These are phyloP conservation scores for Fomes fomentarius DNA, from an alignment of 1,284 basidiomycete species.

Conservation along the genomic window DNA sequence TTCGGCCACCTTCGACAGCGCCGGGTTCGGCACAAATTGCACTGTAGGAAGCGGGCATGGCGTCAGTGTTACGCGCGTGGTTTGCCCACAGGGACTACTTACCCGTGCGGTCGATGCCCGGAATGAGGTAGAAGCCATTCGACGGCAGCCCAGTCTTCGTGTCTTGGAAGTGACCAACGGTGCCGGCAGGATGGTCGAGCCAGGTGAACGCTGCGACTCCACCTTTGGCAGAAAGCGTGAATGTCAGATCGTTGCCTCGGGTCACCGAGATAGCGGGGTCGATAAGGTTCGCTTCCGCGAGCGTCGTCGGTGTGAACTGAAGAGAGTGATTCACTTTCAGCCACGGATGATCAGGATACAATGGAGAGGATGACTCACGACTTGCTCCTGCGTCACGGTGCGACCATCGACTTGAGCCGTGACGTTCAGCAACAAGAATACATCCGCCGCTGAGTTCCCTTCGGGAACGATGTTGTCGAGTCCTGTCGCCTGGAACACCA, in stretches of 20 bases:
- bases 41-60: not conserved
- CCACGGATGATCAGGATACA: not conserved
- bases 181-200: slow-evolving; percentile 59
- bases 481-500: slow-evolving; percentile 44
- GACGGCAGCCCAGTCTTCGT: slow-evolving; percentile 40
- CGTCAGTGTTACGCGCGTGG: not conserved
- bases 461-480: slow-evolving; percentile 48
- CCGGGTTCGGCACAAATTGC: slow-evolving; percentile 44
- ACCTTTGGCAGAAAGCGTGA: slow-evolving; percentile 54
- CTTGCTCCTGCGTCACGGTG: slow-evolving; percentile 54
- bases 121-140: slow-evolving; percentile 59
- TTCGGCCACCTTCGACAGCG: slow-evolving; percentile 38
- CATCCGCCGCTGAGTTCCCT: slow-evolving; percentile 44
- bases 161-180: slow-evolving; percentile 57
- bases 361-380: slow-evolving; percentile 39
- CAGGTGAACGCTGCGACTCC: slow-evolving; percentile 62
- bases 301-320: slow-evolving; percentile 57
- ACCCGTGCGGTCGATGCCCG: slow-evolving; percentile 53
- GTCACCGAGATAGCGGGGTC: slow-evolving; percentile 46
- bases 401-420: slow-evolving; percentile 48
- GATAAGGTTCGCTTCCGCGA: slow-evolving; percentile 47
- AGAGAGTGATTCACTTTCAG: not conserved
- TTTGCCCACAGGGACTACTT: slow-evolving; percentile 25
- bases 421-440: slow-evolving; percentile 55
- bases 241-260: slow-evolving; percentile 39